Evolutionary conservation across 495 filamentous ascomycete genomes (phyloP).

Genomic region (Physcia stellaris): DNA sequence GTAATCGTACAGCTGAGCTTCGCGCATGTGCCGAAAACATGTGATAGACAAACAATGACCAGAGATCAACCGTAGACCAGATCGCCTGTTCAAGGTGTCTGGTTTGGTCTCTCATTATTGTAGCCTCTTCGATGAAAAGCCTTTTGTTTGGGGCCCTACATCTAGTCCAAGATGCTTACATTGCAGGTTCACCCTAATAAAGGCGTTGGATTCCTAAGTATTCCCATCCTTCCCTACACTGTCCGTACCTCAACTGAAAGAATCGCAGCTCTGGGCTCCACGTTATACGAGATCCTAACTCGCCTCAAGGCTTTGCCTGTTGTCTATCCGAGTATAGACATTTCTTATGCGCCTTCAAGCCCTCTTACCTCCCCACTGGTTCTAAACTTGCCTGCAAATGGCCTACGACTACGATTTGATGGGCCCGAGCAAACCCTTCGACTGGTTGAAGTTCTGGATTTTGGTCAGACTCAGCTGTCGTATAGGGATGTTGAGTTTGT

Average conservation of each 20-base stretch:
- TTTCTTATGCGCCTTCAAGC: slow-evolving; percentile 55
- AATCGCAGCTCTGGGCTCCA: slow-evolving; percentile 62
- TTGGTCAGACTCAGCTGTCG: slow-evolving; percentile 66
- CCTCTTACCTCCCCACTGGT: slow-evolving; percentile 62
- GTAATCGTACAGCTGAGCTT: no score
- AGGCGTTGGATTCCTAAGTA: slow-evolving; percentile 68
- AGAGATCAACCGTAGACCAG: no score
- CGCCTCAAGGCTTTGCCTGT: slow-evolving; percentile 74
- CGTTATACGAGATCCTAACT: slow-evolving; percentile 75
- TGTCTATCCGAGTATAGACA: slow-evolving; percentile 66
- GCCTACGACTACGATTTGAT: slow-evolving; percentile 81
- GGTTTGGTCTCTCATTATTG: no score
- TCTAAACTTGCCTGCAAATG: slow-evolving; percentile 66
- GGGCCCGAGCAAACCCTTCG: slow-evolving; percentile 84
- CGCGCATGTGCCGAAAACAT: no score
- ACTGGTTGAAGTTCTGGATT: slow-evolving; percentile 81
- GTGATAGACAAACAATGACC: no score
- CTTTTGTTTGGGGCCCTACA: no score
- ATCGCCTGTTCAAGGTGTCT: no score
- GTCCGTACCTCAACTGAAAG: not conserved
- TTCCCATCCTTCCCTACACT: slow-evolving; percentile 12
- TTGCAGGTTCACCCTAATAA: slow-evolving; percentile 59
- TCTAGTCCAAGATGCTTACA: slow-evolving; percentile 7
- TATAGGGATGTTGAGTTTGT: slow-evolving; percentile 80
- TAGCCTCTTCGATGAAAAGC: no score